Evolutionary conservation across 73 alveolate genomes (phyloP).

Genomic region (Paramecium primaurelia): DNA sequence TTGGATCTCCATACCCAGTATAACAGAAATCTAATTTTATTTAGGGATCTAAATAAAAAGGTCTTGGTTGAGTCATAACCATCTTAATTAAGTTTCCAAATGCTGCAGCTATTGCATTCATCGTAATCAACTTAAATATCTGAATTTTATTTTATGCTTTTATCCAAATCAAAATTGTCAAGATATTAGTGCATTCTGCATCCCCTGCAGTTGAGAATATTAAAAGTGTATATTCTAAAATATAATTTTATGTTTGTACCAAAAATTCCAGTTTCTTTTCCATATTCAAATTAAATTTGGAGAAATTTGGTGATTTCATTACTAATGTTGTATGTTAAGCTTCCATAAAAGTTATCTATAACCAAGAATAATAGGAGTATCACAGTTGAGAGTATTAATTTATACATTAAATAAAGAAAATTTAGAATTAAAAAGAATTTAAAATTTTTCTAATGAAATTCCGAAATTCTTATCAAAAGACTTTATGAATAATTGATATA

Average conservation of each 20-base stretch:
- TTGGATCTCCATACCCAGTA: constrained; percentile 29
- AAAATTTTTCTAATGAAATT: neutral
- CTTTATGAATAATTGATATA: too few species aligned
- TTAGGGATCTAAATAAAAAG: neutral
- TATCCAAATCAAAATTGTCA: neutral
- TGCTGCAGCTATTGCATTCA: neutral
- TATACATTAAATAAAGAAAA: neutral
- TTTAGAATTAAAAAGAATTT: neutral
- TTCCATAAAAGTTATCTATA: neutral
- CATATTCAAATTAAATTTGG: neutral
- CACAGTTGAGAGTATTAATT: neutral
- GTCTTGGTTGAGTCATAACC: neutral
- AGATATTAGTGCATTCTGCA: neutral
- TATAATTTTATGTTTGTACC: neutral
- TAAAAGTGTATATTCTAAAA: neutral
- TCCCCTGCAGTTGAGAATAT: neutral
- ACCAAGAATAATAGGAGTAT: neutral
- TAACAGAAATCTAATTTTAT: neutral
- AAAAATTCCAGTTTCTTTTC: neutral
- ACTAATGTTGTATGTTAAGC: neutral
- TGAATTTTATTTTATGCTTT: neutral
- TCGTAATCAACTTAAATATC: neutral
- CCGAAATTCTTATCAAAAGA: neutral
- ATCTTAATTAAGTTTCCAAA: neutral
- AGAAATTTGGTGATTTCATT: neutral